Base-by-base conservation (phyloP, 2,329 filamentous ascomycete genomes). In the Colletotrichum orbiculare region DNA sequence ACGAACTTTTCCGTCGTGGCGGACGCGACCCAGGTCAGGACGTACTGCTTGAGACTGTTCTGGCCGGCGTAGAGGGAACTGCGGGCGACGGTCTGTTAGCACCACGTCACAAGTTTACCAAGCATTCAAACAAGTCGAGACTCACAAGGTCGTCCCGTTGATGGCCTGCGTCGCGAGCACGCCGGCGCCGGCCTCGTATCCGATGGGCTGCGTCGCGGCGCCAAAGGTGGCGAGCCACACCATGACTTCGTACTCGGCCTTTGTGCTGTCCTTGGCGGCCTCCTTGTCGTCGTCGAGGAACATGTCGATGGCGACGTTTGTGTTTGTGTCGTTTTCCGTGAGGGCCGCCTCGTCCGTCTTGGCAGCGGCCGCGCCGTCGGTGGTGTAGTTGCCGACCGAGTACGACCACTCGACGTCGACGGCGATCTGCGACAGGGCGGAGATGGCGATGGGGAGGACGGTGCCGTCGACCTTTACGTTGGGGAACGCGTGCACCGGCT, bases 241-340 rank as follows among this genome's bases (percentile, higher is more conserved):
- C 84, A 87, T 87, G 74, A 87, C 77, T 75, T 87, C 85, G 74
- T 80, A 83, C 9, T 70, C 69, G 2, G 85, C 81, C 5, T 76
- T 75, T 1, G 72, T 71, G 46, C 78, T 82, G 72, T 81, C 72
- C 47, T 72, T 64, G 0, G 85, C 75, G 1, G 72, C 78, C 1
- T 67, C 69, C 58, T 78, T 71, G 71, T 85, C 78, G 34, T 69
- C 71, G 67, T 86, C 85, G 58, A 87, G 73, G 73, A 87, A 88
- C 80, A 87, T 85, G 75, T 88, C 85, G 66, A 88, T 76, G 41
- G 84, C 85, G 39, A 88, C 84, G 76, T 87, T 87, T 72, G 83
- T 75, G 69, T 85, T 84, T 64, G 85, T 73, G 0, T 71, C 66
- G n/a, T 74, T 72, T 0, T 73, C 64, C 3, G 66, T 70, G 11